These are phyloP conservation scores for Cladophialophora psammophila DNA, from an alignment of 2,329 filamentous ascomycete species.

Conservation along the genomic window DNA sequence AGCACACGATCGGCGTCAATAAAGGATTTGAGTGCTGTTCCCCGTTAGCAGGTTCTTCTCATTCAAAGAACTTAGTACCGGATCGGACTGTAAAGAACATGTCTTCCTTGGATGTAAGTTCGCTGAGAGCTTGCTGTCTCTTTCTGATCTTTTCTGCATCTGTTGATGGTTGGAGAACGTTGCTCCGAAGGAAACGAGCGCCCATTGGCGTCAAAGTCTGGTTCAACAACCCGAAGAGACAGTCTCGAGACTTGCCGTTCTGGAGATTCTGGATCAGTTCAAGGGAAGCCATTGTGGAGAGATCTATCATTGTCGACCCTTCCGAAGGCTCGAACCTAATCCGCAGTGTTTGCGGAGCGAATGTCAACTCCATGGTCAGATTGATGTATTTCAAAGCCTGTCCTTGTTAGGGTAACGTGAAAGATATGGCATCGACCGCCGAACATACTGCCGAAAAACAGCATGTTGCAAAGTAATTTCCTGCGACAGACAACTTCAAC, in stretches of 20 bases:
- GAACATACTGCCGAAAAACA: constrained; percentile 80
- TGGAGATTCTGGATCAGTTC: constrained; percentile 90
- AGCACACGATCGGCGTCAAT: constrained; percentile 81
- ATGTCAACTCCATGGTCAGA: constrained; percentile 69
- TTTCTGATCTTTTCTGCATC: constrained; percentile 70
- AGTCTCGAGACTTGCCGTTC: constrained; percentile 78
- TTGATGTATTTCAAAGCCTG: constrained; percentile 85
- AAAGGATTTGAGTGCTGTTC: constrained; percentile 73
- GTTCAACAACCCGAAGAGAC: constrained; percentile 84
- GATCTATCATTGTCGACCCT: constrained; percentile 94
- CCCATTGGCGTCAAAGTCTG: constrained; percentile 90
- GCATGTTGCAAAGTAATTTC: constrained; percentile 86
- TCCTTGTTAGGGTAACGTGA: constrained; percentile 24
- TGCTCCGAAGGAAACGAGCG: constrained; percentile 79
- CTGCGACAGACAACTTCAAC: constrained; percentile 77
- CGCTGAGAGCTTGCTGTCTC: constrained; percentile 83
- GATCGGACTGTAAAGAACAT: constrained; percentile 80
- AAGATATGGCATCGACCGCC: neutral
- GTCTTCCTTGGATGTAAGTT: constrained; percentile 80
- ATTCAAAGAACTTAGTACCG: constrained; percentile 55
- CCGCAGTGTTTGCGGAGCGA: constrained; percentile 79
- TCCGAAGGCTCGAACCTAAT: constrained; percentile 88
- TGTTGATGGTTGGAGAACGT: constrained; percentile 87
- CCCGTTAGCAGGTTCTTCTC: constrained; percentile 27
- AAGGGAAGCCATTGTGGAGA: constrained; percentile 83